These are phyloP conservation scores for Closterium sp. DNA, from an alignment of 139 green algal genomes.

Conservation along the genomic window DNA sequence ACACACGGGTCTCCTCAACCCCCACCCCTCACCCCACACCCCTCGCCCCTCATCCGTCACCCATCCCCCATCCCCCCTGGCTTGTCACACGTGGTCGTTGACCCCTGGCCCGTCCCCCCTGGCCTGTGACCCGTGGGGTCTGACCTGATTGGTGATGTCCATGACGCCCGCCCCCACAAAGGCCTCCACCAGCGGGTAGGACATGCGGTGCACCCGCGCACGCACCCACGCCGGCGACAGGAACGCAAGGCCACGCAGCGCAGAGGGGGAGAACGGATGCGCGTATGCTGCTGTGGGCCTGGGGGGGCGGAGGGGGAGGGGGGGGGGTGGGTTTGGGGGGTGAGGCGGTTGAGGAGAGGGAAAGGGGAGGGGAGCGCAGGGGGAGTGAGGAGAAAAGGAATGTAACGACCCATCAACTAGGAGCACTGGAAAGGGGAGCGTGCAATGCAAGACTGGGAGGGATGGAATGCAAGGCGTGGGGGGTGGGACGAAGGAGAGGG, in stretches of 20 bases:
- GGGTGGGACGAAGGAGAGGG: neutral
- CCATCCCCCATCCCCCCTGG: too few species aligned
- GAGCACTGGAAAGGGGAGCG: neutral
- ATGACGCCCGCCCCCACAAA: conserved; percentile 11
- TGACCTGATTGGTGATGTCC: conserved; percentile 36
- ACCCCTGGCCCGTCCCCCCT: too few species aligned
- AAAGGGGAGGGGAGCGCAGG: neutral
- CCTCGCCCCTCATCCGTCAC: too few species aligned
- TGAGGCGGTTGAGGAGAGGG: neutral
- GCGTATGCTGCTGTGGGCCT: conserved; percentile 59
- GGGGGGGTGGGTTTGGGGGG: too few species aligned
- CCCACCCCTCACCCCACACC: too few species aligned
- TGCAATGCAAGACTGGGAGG: too few species aligned
- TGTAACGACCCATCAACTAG: too few species aligned
- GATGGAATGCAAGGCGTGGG: too few species aligned
- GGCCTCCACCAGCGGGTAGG: neutral
- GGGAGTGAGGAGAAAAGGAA: too few species aligned
- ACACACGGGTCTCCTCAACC: too few species aligned
- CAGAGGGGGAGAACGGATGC: conserved; percentile 34
- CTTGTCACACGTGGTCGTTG: too few species aligned
- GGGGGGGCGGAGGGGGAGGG: neutral
- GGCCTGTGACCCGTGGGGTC: too few species aligned
- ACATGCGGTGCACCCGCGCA: neutral
- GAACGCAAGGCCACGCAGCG: neutral
- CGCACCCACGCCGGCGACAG: neutral